Evolutionary conservation across 1,139 yeast species (phyloP).

Genomic region (Barnettozyma hawaiiensis): DNA sequence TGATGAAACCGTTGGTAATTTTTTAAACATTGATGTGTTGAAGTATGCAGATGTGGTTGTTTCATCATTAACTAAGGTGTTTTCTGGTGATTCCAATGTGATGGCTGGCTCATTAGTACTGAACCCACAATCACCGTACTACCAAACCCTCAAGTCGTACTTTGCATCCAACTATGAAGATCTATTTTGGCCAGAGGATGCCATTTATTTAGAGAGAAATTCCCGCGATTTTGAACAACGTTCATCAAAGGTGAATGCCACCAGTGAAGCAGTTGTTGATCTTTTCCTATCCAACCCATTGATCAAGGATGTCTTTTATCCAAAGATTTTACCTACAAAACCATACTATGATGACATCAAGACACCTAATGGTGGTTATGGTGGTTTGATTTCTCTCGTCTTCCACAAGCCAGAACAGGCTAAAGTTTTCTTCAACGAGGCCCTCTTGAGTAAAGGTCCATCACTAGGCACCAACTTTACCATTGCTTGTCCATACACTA

Average conservation of each 20-base stretch:
- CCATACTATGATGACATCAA: slow-evolving; percentile 66
- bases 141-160: slow-evolving; percentile 46
- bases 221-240: slow-evolving; percentile 81
- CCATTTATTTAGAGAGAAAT: slow-evolving; percentile 84
- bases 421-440: slow-evolving; percentile 64
- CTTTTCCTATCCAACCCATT: slow-evolving; percentile 33
- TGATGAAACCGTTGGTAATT: slow-evolving; percentile 93
- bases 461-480: slow-evolving; percentile 93
- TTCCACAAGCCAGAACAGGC: slow-evolving; percentile 68
- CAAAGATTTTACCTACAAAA: slow-evolving; percentile 46
- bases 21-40: slow-evolving; percentile 74
- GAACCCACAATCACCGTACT: slow-evolving; percentile 58
- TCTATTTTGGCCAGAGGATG: slow-evolving; percentile 88
- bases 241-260: slow-evolving; percentile 60
- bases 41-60: slow-evolving; percentile 83
- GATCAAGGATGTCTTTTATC: slow-evolving; percentile 66
- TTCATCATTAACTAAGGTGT: slow-evolving; percentile 84
- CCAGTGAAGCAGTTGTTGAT: slow-evolving; percentile 48
- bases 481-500: slow-evolving; percentile 84
- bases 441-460: slow-evolving; percentile 84
- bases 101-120: slow-evolving; percentile 89
- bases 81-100: slow-evolving; percentile 91
- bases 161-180: slow-evolving; percentile 59
- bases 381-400: slow-evolving; percentile 78
- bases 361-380: slow-evolving; percentile 79